A percentile compares a stretch with the other conserved stretches of the same genome.
phyloP scores from a whole-genome alignment of 2,329 filamentous ascomycete genomes.

The Alternaria longipes region DNA sequence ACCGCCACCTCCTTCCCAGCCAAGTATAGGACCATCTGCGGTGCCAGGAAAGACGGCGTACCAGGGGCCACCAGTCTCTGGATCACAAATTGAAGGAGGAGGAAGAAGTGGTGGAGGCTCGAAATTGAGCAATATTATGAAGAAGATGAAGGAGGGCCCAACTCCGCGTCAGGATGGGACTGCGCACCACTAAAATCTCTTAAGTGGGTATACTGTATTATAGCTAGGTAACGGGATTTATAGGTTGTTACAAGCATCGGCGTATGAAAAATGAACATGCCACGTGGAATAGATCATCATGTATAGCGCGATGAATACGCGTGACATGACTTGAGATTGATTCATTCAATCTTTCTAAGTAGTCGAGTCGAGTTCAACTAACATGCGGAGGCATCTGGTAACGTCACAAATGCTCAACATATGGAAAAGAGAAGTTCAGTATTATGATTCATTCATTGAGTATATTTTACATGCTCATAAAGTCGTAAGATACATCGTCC shows the following conservation, averaged over 20 bases:
- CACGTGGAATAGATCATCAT: background rate
- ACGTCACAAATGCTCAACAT: background rate
- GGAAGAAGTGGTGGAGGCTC: conserved; percentile 26
- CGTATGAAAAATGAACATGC: background rate
- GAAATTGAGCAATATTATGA: conserved; percentile 44
- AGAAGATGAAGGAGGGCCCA: conserved; percentile 47
- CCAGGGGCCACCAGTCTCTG: conserved; percentile 33
- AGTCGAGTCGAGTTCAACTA: background rate
- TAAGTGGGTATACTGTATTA: background rate
- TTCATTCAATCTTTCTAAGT: background rate
- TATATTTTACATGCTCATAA: conserved; percentile 8
- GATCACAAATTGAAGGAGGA: conserved; percentile 34
- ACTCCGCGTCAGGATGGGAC: conserved; percentile 21
- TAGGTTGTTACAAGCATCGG: background rate
- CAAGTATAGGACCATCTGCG: background rate
- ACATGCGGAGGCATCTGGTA: background rate
- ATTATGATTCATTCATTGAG: conserved; percentile 3
- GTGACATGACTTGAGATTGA: background rate
- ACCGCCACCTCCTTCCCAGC: background rate
- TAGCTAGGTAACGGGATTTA: background rate
- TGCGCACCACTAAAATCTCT: background rate
- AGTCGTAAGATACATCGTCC: conserved; percentile 10
- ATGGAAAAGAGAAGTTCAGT: background rate
- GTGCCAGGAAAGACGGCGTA: conserved; percentile 26
- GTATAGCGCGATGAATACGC: background rate